These are phyloP conservation scores for Russula sp. DNA, from an alignment of 768 basidiomycete genomes.

Conservation along the genomic window DNA sequence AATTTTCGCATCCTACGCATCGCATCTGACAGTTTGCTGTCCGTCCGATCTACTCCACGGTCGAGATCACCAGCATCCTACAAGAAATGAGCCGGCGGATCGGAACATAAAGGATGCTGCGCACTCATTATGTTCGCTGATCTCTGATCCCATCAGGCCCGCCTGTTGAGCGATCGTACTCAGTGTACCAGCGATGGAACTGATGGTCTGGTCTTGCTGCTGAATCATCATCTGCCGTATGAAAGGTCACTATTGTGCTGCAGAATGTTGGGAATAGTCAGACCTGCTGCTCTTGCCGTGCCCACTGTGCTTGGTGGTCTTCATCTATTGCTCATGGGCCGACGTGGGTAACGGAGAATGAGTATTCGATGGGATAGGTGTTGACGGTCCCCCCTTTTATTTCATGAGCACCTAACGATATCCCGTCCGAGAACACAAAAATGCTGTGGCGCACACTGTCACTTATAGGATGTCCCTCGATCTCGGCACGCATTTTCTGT, in stretches of 20 bases:
- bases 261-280: background rate
- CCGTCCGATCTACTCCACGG: slow-evolving; percentile 71
- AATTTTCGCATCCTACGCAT: slow-evolving; percentile 75
- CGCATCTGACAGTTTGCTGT: slow-evolving; percentile 60
- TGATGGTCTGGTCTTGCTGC: slow-evolving; percentile 87
- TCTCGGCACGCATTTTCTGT: slow-evolving; percentile 73
- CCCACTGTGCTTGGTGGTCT: slow-evolving; percentile 77
- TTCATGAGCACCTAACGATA: background rate
- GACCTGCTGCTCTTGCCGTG: slow-evolving; percentile 82
- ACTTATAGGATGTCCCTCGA: slow-evolving; percentile 36
- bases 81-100: background rate
- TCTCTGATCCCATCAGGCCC: slow-evolving; percentile 90
- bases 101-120: slow-evolving; percentile 31
- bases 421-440: background rate
- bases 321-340: slow-evolving; percentile 38
- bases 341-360: slow-evolving; percentile 13
- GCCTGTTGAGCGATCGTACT: slow-evolving; percentile 86
- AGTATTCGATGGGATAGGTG: slow-evolving; percentile 8
- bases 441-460: slow-evolving; percentile 26
- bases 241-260: background rate
- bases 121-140: slow-evolving; percentile 87
- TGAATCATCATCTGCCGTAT: slow-evolving; percentile 68
- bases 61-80: slow-evolving; percentile 88
- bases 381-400: slow-evolving; percentile 12
- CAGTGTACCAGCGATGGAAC: slow-evolving; percentile 83